Base-by-base conservation (phyloP, 805 yeast species). In the Limtongia smithiae region DNA sequence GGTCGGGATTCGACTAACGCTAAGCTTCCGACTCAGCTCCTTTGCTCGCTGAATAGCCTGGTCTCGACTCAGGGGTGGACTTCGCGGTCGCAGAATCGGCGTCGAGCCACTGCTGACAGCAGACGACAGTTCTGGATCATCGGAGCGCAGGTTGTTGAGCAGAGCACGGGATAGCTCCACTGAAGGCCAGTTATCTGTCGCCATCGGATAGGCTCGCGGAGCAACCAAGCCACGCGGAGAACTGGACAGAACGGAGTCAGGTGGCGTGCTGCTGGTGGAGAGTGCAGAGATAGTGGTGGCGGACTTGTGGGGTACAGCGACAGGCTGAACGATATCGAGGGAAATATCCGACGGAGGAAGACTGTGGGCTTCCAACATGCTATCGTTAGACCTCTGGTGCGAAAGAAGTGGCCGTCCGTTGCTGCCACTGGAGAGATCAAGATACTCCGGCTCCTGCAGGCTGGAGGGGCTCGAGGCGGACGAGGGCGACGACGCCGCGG, bases 1-100 rank as follows among this genome's bases (percentile, higher is more conserved):
- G 25, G 94, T 82, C 1, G 97, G 96, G 28, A 93, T 89, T 62
- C 59, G 55, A 33, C 63, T 59, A 14, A 57, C 45, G 15, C 78
- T 80, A 35, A 87, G 72, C 62, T 76, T 81, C 57, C 78, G 76
- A 24, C 91, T 79, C 21, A 87, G 70, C 36, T 79, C 79, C 51
- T 75, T 73, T 4, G 85, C 83, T 56, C 79, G 73, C 55, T 80
- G 83, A 41, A 80, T 65, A 1, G 80, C 75, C n/a, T 68, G 61
- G 44, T 70, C 73, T 24, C 68, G 65, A 18, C 62, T 44, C 17
- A 61, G 38, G 18, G 39, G 63, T 30, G 53, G 60, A 57, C 60
- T 55, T 14, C 56, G 48, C 12, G 60, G 51, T n/a, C 57, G 41
- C 12, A 41, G 35, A 12, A 51, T 17, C 4, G 50, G 60, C 34